Percentiles rank a stretch among this genome's conserved stretches.
Evolutionary conservation across 495 filamentous ascomycete genomes (phyloP).

Genomic region (Aspergillus biplanus): DNA sequence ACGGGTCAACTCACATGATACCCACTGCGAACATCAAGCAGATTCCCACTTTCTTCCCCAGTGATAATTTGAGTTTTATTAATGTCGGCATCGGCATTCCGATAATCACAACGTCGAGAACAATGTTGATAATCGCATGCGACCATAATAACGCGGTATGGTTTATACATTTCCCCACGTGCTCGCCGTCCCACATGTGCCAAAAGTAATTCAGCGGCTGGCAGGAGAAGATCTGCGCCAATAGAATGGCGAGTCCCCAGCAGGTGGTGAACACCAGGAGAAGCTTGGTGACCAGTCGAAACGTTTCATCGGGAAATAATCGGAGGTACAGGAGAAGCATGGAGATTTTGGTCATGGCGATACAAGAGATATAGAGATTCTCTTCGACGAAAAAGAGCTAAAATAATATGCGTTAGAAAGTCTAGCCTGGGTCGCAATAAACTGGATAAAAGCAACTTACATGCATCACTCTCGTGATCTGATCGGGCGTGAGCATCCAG

Average conservation of each 20-base stretch:
- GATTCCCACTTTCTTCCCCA: slow-evolving; percentile 25
- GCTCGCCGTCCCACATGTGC: slow-evolving; percentile 29
- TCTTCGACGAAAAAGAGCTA: slow-evolving; percentile 33
- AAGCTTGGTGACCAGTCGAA: slow-evolving; percentile 19
- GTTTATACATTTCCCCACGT: slow-evolving; percentile 40
- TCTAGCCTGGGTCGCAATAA: background rate
- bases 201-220: slow-evolving; percentile 44
- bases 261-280: slow-evolving; percentile 37
- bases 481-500: slow-evolving; percentile 1
- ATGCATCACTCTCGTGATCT: slow-evolving; percentile 7
- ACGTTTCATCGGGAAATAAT: slow-evolving; percentile 34
- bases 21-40: slow-evolving; percentile 32
- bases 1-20: slow-evolving; percentile 27
- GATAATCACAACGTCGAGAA: slow-evolving; percentile 45
- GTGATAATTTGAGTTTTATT: slow-evolving; percentile 23
- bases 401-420: background rate
- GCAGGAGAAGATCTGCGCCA: slow-evolving; percentile 51
- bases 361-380: slow-evolving; percentile 40
- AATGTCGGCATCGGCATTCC: slow-evolving; percentile 36
- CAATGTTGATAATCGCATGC: slow-evolving; percentile 48
- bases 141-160: slow-evolving; percentile 43
- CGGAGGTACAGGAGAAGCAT: slow-evolving; percentile 46
- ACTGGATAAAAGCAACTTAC: background rate
- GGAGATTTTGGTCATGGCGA: slow-evolving; percentile 41
- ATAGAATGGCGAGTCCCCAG: slow-evolving; percentile 34